Evolutionary conservation across 2,329 filamentous ascomycete genomes (phyloP).

Genomic region (Gyromitra esculenta): DNA sequence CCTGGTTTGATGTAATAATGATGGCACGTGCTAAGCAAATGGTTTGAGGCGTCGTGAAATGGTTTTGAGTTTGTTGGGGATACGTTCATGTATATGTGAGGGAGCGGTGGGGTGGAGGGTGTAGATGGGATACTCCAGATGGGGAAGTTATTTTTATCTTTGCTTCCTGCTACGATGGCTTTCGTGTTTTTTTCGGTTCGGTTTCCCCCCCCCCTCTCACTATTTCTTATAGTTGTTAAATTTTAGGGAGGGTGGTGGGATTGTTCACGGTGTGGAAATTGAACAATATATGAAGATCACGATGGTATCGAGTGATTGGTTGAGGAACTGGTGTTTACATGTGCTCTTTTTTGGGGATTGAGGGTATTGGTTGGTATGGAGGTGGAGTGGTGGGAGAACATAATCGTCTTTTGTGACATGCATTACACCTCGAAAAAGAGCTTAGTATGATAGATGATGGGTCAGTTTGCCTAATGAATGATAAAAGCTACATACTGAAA

Average conservation of each 20-base stretch:
- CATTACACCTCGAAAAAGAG: no score
- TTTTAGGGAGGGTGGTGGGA: background rate
- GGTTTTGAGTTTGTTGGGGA: constrained; percentile 10
- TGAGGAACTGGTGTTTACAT: no score
- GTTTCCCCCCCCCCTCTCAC: background rate
- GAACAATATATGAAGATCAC: background rate
- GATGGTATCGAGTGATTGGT: background rate
- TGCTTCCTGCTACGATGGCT: constrained; percentile 6
- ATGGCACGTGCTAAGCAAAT: constrained; percentile 1
- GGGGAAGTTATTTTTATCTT: background rate
- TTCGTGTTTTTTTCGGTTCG: background rate
- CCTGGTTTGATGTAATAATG: constrained; percentile 21
- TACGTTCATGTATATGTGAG: constrained; percentile 25
- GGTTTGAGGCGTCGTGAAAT: constrained; percentile 13
- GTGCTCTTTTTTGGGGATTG: no score
- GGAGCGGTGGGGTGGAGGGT: background rate
- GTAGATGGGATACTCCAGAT: constrained; percentile 24
- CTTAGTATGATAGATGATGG: no score
- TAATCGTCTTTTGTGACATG: no score
- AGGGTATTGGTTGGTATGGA: no score
- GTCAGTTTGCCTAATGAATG: no score
- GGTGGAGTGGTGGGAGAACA: no score
- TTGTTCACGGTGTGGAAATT: background rate
- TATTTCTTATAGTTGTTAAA: constrained; percentile 1
- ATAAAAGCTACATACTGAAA: no score